These are phyloP conservation scores for Chrysanthemum lavandulifolium DNA, from an alignment of 129 eudicot genomes.

Conservation along the genomic window DNA sequence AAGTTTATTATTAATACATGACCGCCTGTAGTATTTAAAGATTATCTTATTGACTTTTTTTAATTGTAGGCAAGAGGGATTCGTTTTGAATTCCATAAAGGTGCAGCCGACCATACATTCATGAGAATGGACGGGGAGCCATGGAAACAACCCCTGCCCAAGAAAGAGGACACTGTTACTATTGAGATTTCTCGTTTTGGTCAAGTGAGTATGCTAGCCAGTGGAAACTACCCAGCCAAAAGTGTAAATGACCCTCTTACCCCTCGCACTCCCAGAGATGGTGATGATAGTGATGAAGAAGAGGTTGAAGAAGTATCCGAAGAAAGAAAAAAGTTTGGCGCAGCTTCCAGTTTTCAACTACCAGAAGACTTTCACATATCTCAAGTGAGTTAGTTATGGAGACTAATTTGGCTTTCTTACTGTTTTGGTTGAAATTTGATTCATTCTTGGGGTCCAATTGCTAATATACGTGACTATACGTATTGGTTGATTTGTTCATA, in stretches of 20 bases:
- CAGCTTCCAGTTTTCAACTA: conserved; percentile 54
- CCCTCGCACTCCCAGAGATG: conserved; percentile 39
- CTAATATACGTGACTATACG: neutral
- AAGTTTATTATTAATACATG: too few species aligned
- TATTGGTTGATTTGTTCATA: conserved; percentile 23
- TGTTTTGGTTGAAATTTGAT: conserved; percentile 11
- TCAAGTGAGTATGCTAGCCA: conserved; percentile 63
- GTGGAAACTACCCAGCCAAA: conserved; percentile 38
- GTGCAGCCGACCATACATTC: conserved; percentile 58
- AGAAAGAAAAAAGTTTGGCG: conserved; percentile 70
- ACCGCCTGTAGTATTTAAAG: neutral
- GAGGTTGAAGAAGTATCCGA: conserved; percentile 40
- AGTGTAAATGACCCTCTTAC: conserved; percentile 49
- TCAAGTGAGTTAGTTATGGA: conserved; percentile 39
- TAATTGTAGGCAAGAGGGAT: conserved; percentile 48
- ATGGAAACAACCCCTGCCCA: conserved; percentile 81
- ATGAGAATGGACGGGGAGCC: conserved; percentile 88
- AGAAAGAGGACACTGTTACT: conserved; percentile 53
- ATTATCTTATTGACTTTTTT: neutral
- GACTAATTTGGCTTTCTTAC: neutral
- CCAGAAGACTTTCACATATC: conserved; percentile 55
- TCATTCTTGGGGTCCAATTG: conserved; percentile 10
- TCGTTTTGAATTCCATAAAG: conserved; percentile 63
- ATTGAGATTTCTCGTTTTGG: conserved; percentile 63
- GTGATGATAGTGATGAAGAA: conserved; percentile 43